Conservation (phyloP, 1,139 yeast species). For the Protomyces pachydermus region DNA sequence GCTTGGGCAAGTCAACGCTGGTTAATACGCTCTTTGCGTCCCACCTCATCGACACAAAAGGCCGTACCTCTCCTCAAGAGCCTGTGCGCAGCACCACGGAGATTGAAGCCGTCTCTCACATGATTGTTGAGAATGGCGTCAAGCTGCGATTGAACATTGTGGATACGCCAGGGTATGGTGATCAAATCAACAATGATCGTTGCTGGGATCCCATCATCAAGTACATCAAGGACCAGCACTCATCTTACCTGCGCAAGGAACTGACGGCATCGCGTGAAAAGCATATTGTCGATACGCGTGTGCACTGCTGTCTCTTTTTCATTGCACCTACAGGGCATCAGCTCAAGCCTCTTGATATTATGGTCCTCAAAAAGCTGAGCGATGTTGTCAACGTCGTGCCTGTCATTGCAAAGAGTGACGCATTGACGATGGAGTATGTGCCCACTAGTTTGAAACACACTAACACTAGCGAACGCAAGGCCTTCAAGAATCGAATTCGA, state of each 20-base stretch:
- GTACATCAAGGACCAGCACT: constrained; percentile 94
- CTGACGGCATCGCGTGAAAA: constrained; percentile 92
- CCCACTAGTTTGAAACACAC: constrained; percentile 63
- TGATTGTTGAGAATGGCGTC: constrained; percentile 75
- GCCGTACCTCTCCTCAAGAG: constrained; percentile 60
- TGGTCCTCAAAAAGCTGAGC: constrained; percentile 74
- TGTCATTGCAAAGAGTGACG: constrained; percentile 87
- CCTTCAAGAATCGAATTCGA: constrained; percentile 47
- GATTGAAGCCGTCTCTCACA: constrained; percentile 66
- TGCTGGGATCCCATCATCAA: constrained; percentile 97
- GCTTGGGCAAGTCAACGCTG: constrained; percentile 88
- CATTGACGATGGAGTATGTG: constrained; percentile 72
- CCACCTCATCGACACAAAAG: constrained; percentile 66
- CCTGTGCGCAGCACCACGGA: constrained; percentile 87
- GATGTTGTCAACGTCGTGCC: constrained; percentile 95
- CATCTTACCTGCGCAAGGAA: constrained; percentile 87
- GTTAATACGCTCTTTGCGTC: constrained; percentile 86
- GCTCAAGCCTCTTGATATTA: constrained; percentile 73
- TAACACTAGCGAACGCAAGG: constrained; percentile 5
- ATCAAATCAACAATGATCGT: constrained; percentile 89
- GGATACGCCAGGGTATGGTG: constrained; percentile 98
- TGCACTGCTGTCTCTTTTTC: constrained; percentile 88
- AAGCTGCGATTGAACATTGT: constrained; percentile 77
- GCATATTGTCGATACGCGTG: constrained; percentile 73
- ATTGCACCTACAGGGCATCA: constrained; percentile 73